These are phyloP conservation scores for Penicillium sp. DNA, from an alignment of 2,329 filamentous ascomycete genomes.

Conservation along the genomic window DNA sequence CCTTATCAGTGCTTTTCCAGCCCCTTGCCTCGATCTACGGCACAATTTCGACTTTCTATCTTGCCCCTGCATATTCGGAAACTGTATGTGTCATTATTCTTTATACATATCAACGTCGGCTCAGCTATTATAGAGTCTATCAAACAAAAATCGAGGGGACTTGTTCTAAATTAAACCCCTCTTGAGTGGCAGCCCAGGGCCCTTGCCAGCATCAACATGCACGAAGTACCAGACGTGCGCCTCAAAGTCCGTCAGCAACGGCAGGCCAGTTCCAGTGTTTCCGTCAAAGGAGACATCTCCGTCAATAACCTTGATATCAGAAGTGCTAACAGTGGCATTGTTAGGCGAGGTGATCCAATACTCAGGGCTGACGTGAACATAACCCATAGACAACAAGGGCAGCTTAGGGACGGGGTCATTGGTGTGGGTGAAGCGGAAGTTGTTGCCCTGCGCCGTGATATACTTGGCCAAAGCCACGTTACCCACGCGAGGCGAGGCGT, in stretches of 20 bases:
- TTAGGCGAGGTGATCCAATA: conserved; percentile 55
- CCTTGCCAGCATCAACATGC: conserved; percentile 20
- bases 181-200: conserved; percentile 16
- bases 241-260: conserved; percentile 12
- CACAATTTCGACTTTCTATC: too few relatives aligned
- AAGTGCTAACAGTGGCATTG: conserved; percentile 18
- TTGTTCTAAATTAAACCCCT: background rate
- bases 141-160: background rate
- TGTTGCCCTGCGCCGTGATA: conserved; percentile 53
- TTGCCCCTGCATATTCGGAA: background rate
- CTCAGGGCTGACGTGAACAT: conserved; percentile 67
- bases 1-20: background rate
- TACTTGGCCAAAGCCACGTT: conserved; percentile 55
- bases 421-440: conserved; percentile 64
- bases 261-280: conserved; percentile 26
- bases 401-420: conserved; percentile 67
- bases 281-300: conserved; percentile 26
- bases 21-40: background rate
- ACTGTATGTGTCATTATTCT: background rate
- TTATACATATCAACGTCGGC: background rate
- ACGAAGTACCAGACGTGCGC: conserved; percentile 30
- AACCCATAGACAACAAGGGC: conserved; percentile 60
- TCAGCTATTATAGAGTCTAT: background rate
- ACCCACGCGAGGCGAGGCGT: conserved; percentile 65
- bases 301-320: conserved; percentile 23